Conservation (phyloP, 1,284 basidiomycete genomes). For the Naganishia liquefaciens region DNA sequence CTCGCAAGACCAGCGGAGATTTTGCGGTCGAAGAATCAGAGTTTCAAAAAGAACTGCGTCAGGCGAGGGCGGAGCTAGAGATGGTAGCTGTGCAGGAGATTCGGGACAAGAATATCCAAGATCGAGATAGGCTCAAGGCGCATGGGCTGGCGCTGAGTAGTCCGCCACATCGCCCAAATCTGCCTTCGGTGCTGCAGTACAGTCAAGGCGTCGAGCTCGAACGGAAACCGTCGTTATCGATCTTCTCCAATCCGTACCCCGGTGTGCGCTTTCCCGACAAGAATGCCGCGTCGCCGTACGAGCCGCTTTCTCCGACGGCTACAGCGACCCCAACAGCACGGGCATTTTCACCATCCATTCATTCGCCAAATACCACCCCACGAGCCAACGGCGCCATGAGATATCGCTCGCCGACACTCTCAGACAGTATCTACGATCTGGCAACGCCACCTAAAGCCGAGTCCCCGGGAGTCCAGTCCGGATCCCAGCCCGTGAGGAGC, state of each 20-base stretch:
- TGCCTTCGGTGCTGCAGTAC: background rate
- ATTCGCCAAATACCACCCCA: conserved; percentile 14
- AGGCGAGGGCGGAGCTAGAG: conserved; percentile 34
- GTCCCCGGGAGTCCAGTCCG: background rate
- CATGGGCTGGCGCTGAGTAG: conserved; percentile 9
- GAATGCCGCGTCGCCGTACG: conserved; percentile 22
- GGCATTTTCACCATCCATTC: conserved; percentile 5
- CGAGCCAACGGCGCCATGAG: background rate
- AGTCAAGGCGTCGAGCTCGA: conserved; percentile 15
- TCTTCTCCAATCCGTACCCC: conserved; percentile 24
- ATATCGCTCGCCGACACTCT: background rate
- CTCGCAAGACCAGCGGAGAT: conserved; percentile 30
- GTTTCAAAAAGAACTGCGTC: conserved; percentile 32
- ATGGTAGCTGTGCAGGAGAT: conserved; percentile 31
- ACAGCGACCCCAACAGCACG: conserved; percentile 13
- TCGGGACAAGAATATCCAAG: conserved; percentile 25
- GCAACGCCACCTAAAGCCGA: background rate
- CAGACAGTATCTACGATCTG: background rate
- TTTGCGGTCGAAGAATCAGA: conserved; percentile 33
- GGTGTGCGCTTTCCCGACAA: conserved; percentile 15
- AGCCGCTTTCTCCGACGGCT: conserved; percentile 16
- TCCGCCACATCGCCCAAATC: background rate
- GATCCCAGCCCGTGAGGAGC: background rate
- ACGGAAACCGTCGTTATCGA: conserved; percentile 23
- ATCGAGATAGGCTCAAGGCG: conserved; percentile 21